Evolutionary conservation across 176 grass and related monocot species (phyloP).

Genomic region (Triticum dicoccoides): DNA sequence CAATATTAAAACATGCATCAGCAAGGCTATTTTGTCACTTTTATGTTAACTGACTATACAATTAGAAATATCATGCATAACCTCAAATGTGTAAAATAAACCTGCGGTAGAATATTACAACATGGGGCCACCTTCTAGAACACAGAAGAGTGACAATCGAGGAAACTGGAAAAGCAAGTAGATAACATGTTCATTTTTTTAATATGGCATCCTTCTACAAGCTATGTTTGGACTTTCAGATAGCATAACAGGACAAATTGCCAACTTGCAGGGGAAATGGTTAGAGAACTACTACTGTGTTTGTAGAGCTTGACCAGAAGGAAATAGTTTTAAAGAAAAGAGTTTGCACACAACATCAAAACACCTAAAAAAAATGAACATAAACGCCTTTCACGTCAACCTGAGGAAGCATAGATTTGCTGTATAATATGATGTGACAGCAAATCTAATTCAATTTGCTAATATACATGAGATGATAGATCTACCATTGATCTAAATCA

Average conservation of each 20-base stretch:
- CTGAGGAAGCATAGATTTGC: conserved; percentile 25
- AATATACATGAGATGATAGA: conserved; percentile 22
- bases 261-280: conserved; percentile 1
- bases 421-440: conserved; percentile 29
- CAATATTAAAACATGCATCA: background rate
- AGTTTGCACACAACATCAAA: conserved; percentile 22
- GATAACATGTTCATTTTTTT: conserved; percentile 11
- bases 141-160: background rate
- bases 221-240: conserved; percentile 19
- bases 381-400: conserved; percentile 6
- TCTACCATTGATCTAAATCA: conserved; percentile 20
- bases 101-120: conserved; percentile 13
- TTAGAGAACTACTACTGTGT: background rate
- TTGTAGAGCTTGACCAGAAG: conserved; percentile 14
- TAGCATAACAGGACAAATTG: conserved; percentile 2
- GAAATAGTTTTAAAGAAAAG: conserved; percentile 1
- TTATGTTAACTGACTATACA: conserved; percentile 16
- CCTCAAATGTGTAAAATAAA: background rate
- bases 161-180: background rate
- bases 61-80: background rate
- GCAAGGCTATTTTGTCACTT: background rate
- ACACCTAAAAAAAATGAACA: background rate
- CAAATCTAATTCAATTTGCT: conserved; percentile 32
- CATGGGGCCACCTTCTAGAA: conserved; percentile 25
- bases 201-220: conserved; percentile 11